Percentiles rank a stretch among this genome's conserved stretches.
phyloP scores from a whole-genome alignment of 768 basidiomycete species.

The Phylloporus scabripes region DNA sequence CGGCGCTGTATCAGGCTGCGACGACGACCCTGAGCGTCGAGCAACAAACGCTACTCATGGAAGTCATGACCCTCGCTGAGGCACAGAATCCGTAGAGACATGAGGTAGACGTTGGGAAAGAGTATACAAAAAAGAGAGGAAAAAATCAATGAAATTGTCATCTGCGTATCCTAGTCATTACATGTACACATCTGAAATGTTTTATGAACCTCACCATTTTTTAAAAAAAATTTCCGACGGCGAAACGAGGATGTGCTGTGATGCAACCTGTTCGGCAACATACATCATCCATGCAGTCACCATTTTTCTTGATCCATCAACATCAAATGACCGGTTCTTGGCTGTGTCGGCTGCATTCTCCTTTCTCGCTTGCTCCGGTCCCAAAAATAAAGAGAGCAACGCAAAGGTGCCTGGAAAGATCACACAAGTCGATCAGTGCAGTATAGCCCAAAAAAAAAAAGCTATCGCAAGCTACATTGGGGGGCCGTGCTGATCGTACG shows the following conservation, averaged over 20 bases:
- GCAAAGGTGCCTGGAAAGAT: background rate
- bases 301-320: background rate
- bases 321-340: background rate
- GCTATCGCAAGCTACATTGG: background rate
- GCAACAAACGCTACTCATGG: constrained; percentile 78
- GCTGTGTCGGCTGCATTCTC: background rate
- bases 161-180: background rate
- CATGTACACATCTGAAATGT: background rate
- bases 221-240: background rate
- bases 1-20: constrained; percentile 58
- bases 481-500: background rate
- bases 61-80: constrained; percentile 74
- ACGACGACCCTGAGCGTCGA: constrained; percentile 70
- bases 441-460: background rate
- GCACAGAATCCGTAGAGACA: constrained; percentile 11
- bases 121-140: background rate
- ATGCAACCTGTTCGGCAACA: background rate
- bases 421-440: background rate
- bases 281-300: background rate
- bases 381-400: no score
- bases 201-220: background rate
- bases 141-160: background rate
- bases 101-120: background rate
- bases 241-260: background rate
- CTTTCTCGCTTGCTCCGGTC: no score